Evolutionary conservation across 2,329 filamentous ascomycete species (phyloP).

Genomic region (Aspergillus sp.): DNA sequence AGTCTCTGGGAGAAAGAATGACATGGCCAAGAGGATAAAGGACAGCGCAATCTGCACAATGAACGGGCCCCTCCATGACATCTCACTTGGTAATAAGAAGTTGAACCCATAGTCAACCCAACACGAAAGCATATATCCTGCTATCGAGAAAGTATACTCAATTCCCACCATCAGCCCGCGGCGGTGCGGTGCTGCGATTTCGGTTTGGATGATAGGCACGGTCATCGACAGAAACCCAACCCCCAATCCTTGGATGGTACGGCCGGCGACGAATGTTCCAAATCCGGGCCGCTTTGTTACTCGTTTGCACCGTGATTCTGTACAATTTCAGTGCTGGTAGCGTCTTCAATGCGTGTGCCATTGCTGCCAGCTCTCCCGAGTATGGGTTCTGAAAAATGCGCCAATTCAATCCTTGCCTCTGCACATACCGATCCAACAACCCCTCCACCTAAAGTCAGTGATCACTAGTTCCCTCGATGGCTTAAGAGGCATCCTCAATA

Average conservation of each 20-base stretch:
- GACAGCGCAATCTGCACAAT: conserved; percentile 35
- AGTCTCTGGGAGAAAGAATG: conserved; percentile 39
- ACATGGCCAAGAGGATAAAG: conserved; percentile 35
- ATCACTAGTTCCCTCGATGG: too few relatives aligned
- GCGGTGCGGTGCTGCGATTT: conserved; percentile 38
- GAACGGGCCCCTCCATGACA: conserved; percentile 33
- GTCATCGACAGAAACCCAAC: conserved; percentile 39
- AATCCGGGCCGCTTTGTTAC: too few relatives aligned
- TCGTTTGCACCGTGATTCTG: too few relatives aligned
- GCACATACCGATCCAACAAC: too few relatives aligned
- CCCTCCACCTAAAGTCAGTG: too few relatives aligned
- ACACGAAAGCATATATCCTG: conserved; percentile 41
- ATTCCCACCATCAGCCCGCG: conserved; percentile 42
- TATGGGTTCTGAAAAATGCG: too few relatives aligned
- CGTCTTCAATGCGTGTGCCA: too few relatives aligned
- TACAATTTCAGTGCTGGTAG: too few relatives aligned
- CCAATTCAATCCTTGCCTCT: too few relatives aligned
- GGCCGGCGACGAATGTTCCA: conserved; percentile 33
- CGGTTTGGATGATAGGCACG: conserved; percentile 39
- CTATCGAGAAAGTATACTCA: conserved; percentile 40
- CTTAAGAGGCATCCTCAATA: too few relatives aligned
- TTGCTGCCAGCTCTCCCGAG: too few relatives aligned
- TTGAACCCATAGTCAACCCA: conserved; percentile 43
- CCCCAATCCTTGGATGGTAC: conserved; percentile 37
- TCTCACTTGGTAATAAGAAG: conserved; percentile 33